Percentiles rank a stretch among this genome's conserved stretches.
These are phyloP conservation scores for Pseudoscleropodium purum DNA, from an alignment of 225 moss, liverwort and hornwort genomes.

Conservation along the genomic window DNA sequence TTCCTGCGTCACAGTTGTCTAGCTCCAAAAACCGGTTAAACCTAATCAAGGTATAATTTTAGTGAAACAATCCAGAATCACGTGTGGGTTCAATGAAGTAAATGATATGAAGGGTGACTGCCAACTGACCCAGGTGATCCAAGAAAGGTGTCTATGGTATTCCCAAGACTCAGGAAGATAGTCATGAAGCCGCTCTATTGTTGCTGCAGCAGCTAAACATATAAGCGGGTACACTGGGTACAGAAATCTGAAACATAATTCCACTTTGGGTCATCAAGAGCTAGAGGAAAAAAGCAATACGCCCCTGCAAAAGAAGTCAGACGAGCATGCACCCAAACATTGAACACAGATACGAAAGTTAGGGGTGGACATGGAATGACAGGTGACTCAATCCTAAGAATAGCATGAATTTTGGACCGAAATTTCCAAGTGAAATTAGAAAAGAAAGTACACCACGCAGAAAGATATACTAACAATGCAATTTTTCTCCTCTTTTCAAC, in stretches of 20 bases:
- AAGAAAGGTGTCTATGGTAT: slow-evolving; percentile 8
- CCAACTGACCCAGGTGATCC: slow-evolving; percentile 28
- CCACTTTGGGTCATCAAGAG: neutral
- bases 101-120: neutral
- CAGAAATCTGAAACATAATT: slow-evolving; percentile 61
- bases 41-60: neutral
- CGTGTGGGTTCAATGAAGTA: neutral
- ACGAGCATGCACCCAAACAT: neutral
- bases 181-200: slow-evolving; percentile 75
- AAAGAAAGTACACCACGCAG: neutral
- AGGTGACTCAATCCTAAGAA: neutral
- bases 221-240: slow-evolving; percentile 95
- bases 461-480: neutral
- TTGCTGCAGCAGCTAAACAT: slow-evolving; percentile 85
- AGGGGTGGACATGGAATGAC: neutral
- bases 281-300: neutral
- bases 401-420: neutral
- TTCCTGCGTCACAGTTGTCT: neutral
- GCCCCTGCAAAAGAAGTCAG: neutral
- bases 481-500: neutral
- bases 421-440: neutral
- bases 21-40: neutral
- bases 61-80: neutral
- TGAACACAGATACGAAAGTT: neutral
- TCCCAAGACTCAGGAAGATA: slow-evolving; percentile 49